Conservation (phyloP, 305 asterid genomes). For the Fraxinus floribunda region DNA sequence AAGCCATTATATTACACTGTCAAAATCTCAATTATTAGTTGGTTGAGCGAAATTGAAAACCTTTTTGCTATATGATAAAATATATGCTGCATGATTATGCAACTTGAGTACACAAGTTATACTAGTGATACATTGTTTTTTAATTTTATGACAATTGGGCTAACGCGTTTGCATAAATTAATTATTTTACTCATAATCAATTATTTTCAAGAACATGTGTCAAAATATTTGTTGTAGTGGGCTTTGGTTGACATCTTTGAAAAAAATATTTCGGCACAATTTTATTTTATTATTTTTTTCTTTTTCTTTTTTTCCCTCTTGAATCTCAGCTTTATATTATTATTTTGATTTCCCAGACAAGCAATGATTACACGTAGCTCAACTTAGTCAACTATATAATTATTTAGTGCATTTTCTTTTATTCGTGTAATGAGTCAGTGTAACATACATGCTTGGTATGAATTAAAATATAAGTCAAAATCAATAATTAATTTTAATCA, state of each 20-base stretch:
- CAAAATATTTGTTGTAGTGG: neutral
- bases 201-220: neutral
- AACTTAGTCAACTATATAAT: too few relatives aligned
- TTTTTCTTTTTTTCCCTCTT: neutral
- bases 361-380: too few relatives aligned
- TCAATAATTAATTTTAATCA: too few relatives aligned
- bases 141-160: neutral
- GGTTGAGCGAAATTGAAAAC: neutral
- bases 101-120: neutral
- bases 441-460: neutral
- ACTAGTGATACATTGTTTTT: neutral
- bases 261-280: too few relatives aligned
- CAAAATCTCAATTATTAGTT: neutral
- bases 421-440: neutral
- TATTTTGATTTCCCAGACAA: too few relatives aligned
- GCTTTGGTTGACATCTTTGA: neutral
- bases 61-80: neutral
- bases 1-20: neutral
- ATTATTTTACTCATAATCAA: neutral
- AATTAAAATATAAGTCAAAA: too few relatives aligned
- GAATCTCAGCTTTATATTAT: neutral
- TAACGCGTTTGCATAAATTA: neutral
- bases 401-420: too few relatives aligned
- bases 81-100: neutral
- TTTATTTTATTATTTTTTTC: too few relatives aligned